Evolutionary conservation across 805 yeast species (phyloP).

Genomic region (Metschnikowia reukaufii): DNA sequence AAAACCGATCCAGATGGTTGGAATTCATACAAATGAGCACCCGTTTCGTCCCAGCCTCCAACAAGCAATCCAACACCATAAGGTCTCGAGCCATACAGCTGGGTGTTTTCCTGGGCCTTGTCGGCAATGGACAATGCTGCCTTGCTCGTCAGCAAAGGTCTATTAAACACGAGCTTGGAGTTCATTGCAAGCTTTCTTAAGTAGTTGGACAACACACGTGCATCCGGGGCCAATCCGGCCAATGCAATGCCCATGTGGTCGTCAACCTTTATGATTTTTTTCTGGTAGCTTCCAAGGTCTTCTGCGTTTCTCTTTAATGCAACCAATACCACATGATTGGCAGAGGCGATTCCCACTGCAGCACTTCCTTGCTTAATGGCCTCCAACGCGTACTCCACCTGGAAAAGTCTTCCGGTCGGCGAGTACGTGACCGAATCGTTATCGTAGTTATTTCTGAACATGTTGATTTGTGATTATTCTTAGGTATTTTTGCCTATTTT

Average conservation of each 20-base stretch:
- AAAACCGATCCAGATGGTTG: slow-evolving; percentile 93
- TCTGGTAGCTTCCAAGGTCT: slow-evolving; percentile 95
- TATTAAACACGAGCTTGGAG: slow-evolving; percentile 78
- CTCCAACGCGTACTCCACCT: slow-evolving; percentile 77
- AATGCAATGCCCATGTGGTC: slow-evolving; percentile 92
- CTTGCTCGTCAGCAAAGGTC: slow-evolving; percentile 78
- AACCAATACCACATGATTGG: slow-evolving; percentile 84
- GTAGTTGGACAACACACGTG: slow-evolving; percentile 86
- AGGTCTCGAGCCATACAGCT: slow-evolving; percentile 94
- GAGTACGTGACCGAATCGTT: slow-evolving; percentile 98
- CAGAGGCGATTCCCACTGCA: slow-evolving; percentile 89
- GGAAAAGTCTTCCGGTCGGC: slow-evolving; percentile 90
- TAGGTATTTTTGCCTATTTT: slow-evolving; percentile 90
- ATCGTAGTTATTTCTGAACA: slow-evolving; percentile 97
- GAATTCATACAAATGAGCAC: slow-evolving; percentile 92
- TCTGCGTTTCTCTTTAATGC: slow-evolving; percentile 96
- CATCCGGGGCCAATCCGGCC: slow-evolving; percentile 98
- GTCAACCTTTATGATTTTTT: slow-evolving; percentile 88
- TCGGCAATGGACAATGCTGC: slow-evolving; percentile 89
- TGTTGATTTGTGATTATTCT: no score
- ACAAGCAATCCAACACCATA: slow-evolving; percentile 95
- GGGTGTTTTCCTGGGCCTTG: slow-evolving; percentile 96
- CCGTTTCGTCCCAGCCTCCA: slow-evolving; percentile 89
- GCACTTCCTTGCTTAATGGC: slow-evolving; percentile 99
- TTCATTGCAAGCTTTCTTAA: slow-evolving; percentile 90